Base-by-base conservation (phyloP, 2,329 filamentous ascomycete genomes). In the Aspergillus neoniger region DNA sequence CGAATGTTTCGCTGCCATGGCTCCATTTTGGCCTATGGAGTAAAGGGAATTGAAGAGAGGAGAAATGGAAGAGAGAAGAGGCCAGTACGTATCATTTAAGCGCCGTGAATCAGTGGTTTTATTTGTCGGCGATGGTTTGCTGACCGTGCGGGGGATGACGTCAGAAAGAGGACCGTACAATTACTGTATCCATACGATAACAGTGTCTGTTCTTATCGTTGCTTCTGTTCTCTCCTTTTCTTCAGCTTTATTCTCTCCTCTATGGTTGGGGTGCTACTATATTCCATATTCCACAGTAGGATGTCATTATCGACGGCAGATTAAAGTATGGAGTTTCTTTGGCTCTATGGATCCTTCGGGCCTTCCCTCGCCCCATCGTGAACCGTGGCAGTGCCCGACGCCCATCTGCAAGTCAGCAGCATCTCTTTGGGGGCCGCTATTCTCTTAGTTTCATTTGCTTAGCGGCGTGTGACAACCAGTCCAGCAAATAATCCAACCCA, bases 1-100 rank as follows among this genome's bases (percentile, higher is more conserved):
- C 69, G 69, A 39, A 67, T 64, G 51, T 67, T 70, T 15, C 65
- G 68, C 49, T 71, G 67, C 61, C 67, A 68, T 49, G 52, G 51
- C 17, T 69, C 65, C 69, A 71, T 70, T 8, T 32, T 57, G 56
- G 21, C 32, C 53, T 12, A 58, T 12, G 41, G 2, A 55, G n/a
- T 12, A 44, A 21, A 17, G 12, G 12, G n/a, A 14, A 4, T 30
- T 15, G 10, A 30, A 19, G 32, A 9, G 25, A 36, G 21, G 19
- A 15, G 12, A 14, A 0, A 6, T 4, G 7, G 19, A 30, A 30
- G 23, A 55, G 39, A 15, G 17, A 44, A 14, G 6, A 23, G 19
- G 41, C 41, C 41, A 23, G 19, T 44, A 36, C 12, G 10, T 36
- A 36, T 12, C 32, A 15, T 14, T 15, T 12, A 53, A 10, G n/a